Percentiles rank a stretch among this genome's conserved stretches.
Evolutionary conservation across 192 early-diverging fungal species (phyloP).

Genomic region (Podila epigama): DNA sequence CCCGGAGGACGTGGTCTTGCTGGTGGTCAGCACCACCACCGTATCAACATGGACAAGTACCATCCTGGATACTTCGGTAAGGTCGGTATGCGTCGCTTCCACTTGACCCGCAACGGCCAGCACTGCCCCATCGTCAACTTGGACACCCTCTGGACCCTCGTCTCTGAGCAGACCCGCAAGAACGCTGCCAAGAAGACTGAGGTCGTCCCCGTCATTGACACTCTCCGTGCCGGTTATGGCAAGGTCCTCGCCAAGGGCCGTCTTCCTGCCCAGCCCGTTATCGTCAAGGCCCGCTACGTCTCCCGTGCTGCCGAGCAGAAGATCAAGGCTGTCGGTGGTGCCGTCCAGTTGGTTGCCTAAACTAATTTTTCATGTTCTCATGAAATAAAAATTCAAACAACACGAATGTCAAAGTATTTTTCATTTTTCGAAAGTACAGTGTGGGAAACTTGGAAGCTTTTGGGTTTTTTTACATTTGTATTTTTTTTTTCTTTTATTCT

Average conservation of each 20-base stretch:
- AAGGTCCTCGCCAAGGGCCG: slow-evolving; percentile 97
- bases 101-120: slow-evolving; percentile 90
- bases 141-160: slow-evolving; percentile 93
- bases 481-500: no score
- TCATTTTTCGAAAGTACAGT: no score
- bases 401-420: no score
- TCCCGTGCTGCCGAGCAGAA: slow-evolving; percentile 95
- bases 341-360: slow-evolving; percentile 68
- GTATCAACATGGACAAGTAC: slow-evolving; percentile 99
- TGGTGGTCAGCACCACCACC: slow-evolving; percentile 99
- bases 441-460: no score
- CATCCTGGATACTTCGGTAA: slow-evolving; percentile 99
- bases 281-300: slow-evolving; percentile 94
- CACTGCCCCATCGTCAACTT: slow-evolving; percentile 92
- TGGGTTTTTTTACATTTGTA: no score
- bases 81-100: slow-evolving; percentile 99
- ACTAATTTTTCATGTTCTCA: slow-evolving; percentile 5
- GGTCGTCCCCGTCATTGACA: slow-evolving; percentile 93
- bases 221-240: slow-evolving; percentile 80
- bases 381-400: slow-evolving; percentile 36
- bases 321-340: slow-evolving; percentile 98
- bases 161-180: slow-evolving; percentile 83
- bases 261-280: slow-evolving; percentile 88
- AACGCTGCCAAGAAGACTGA: slow-evolving; percentile 85
- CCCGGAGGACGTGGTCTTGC: slow-evolving; percentile 99